phyloP scores from a whole-genome alignment of 805 yeast species.

The Sugiyamaella lignohabitans region DNA sequence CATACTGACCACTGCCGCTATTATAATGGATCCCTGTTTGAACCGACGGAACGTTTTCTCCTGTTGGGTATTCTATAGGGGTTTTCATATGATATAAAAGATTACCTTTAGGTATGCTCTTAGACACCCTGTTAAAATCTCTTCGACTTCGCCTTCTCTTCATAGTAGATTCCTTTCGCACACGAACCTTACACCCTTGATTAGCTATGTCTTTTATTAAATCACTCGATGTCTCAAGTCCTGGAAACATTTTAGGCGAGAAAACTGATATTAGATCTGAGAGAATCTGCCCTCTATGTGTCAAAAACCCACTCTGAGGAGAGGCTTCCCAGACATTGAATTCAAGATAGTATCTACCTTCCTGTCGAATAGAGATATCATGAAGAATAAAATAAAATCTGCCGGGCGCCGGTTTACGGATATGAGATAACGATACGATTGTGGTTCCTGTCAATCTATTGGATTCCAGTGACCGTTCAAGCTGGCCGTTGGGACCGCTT shows the following conservation, averaged over 20 bases:
- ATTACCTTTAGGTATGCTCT: not conserved
- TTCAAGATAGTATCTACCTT: slow-evolving; percentile 28
- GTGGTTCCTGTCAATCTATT: slow-evolving; percentile 23
- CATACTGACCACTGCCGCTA: too few relatives aligned
- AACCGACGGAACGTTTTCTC: not conserved
- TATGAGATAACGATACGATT: slow-evolving; percentile 21
- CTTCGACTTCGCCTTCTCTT: not conserved
- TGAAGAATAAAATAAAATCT: slow-evolving; percentile 29
- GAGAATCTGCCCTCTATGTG: slow-evolving; percentile 18
- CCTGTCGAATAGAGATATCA: slow-evolving; percentile 31
- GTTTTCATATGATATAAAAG: not conserved
- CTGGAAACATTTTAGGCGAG: slow-evolving; percentile 33
- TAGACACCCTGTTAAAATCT: not conserved
- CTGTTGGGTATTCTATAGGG: not conserved
- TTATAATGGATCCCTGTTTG: too few relatives aligned
- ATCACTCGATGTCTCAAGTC: slow-evolving; percentile 28
- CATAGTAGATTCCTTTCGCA: slow-evolving; percentile 23
- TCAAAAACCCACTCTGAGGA: slow-evolving; percentile 15
- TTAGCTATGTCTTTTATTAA: slow-evolving; percentile 28
- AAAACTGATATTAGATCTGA: slow-evolving; percentile 27
- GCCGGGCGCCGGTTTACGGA: slow-evolving; percentile 26
- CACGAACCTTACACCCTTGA: slow-evolving; percentile 28
- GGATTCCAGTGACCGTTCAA: slow-evolving; percentile 2
- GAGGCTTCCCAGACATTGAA: slow-evolving; percentile 28
- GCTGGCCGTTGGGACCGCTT: slow-evolving; percentile 5